Evolutionary conservation across 139 green algal genomes (phyloP).

Genomic region (Picochlorum sp.): DNA sequence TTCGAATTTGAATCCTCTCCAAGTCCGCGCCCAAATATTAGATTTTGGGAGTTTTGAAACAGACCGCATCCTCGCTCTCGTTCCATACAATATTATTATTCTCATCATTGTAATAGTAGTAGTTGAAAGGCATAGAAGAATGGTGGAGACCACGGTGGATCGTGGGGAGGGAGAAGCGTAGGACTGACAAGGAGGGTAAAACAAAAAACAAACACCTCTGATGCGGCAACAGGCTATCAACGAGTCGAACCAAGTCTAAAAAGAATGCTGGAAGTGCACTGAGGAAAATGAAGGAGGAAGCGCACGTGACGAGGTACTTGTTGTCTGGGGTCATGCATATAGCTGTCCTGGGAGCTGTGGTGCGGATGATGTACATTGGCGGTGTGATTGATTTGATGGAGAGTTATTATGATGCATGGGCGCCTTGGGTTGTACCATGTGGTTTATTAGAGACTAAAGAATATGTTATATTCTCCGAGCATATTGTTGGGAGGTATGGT

Average conservation of each 20-base stretch:
- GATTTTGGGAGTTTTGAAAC: no score
- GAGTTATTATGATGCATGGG: conserved; percentile 4
- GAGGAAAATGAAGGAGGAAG: neutral
- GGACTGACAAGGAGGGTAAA: no score
- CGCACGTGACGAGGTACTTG: neutral
- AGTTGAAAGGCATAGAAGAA: no score
- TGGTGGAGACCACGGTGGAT: no score
- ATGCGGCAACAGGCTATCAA: no score
- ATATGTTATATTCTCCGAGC: conserved; percentile 22
- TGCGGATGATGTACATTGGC: neutral
- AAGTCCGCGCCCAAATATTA: no score
- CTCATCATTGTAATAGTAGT: no score
- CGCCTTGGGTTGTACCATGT: conserved; percentile 16
- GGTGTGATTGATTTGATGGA: conserved; percentile 1
- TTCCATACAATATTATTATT: neutral
- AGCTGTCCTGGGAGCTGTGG: neutral
- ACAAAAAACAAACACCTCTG: no score
- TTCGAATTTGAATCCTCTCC: no score
- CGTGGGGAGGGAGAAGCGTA: no score
- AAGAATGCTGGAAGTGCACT: conserved; percentile 4
- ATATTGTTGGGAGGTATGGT: conserved; percentile 22
- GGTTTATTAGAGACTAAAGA: conserved; percentile 25
- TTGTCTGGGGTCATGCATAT: conserved; percentile 5
- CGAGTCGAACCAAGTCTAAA: neutral
- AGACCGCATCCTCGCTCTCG: no score